phyloP scores from a whole-genome alignment of 2,329 filamentous ascomycete species.

The Pleurostoma richardsiae region DNA sequence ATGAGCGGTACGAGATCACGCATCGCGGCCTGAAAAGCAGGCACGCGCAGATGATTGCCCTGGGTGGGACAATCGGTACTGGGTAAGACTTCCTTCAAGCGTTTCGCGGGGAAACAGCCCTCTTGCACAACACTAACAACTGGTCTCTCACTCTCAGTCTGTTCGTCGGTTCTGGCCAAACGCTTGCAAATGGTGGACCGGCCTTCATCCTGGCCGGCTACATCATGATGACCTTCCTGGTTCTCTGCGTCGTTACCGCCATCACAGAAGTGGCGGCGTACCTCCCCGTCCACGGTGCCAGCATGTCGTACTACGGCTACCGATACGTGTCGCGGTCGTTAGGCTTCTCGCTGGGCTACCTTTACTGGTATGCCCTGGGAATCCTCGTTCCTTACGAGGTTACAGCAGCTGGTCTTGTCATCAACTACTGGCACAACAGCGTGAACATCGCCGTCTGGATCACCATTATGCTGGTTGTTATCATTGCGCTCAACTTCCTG shows the following conservation, averaged over 20 bases:
- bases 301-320: constrained; percentile 42
- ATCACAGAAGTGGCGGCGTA: constrained; percentile 46
- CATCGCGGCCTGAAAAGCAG: constrained; percentile 28
- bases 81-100: background rate
- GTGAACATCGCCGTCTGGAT: constrained; percentile 13
- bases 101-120: background rate
- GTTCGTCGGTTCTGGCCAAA: constrained; percentile 39
- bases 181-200: constrained; percentile 34
- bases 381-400: constrained; percentile 27
- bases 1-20: constrained; percentile 18
- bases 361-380: constrained; percentile 30
- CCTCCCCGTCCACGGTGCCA: constrained; percentile 41
- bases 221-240: constrained; percentile 35
- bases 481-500: constrained; percentile 10
- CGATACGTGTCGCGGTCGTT: constrained; percentile 36
- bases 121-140: too few species aligned
- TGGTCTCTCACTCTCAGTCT: constrained; percentile 19
- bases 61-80: constrained; percentile 41
- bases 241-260: constrained; percentile 39
- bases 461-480: constrained; percentile 11
- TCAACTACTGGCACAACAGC: constrained; percentile 14
- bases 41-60: constrained; percentile 41
- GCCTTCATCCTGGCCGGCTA: constrained; percentile 34
- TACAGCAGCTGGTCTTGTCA: constrained; percentile 12
- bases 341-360: constrained; percentile 39